Base-by-base conservation (phyloP, 768 basidiomycete genomes). In the Megacollybia marginata region DNA sequence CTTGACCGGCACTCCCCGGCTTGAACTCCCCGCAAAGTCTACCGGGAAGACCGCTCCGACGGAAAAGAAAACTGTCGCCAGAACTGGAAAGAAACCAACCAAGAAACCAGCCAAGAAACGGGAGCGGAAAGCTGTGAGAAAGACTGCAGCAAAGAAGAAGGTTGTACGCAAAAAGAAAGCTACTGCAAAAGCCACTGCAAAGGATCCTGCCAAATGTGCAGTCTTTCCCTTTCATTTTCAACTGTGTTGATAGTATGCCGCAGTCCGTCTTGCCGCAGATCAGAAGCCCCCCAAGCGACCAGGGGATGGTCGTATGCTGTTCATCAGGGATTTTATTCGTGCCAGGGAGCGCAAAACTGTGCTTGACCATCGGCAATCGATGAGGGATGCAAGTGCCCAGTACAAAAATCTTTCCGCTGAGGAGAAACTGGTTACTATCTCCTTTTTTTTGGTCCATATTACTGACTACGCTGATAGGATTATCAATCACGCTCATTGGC, bases 371-470 rank as follows among this genome's bases (percentile, higher is more conserved):
- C 48, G 49, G 6, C 51, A 47, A 10, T 1, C 55, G 1, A n/a
- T 59, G 12, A 65, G 50, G 49, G 51, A 60, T 16, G 59, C 63
- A 7, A 53, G 51, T 9, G 52, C 49, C 33, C 47, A 51, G 4
- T 74, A 72, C 73, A 59, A 44, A 1, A 51, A 44, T 4, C 52
- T 71, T n/a, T 52, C 69, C 5, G 57, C 55, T 10, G 54, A 48
- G 4, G 66, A 74, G 50, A 73, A 65, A 47, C 56, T 71, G 55
- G 72, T 70, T 33, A 19, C 61, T 48, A 19, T 50, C 11, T 3
- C 47, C n/a, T 20, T 23, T 18, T 18, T 20, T 28, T 44, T 46
- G 44, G 16, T 18, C 19, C 33, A 40, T 40, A 40, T 5, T n/a
- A 18, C 19, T 20, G 20, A 33, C 15, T 43, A 23, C 44, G 8